Evolutionary conservation across 495 filamentous ascomycete genomes (phyloP), one percentile per base, ranked within the genome.

Genomic region (Amorphotheca resinae): DNA sequence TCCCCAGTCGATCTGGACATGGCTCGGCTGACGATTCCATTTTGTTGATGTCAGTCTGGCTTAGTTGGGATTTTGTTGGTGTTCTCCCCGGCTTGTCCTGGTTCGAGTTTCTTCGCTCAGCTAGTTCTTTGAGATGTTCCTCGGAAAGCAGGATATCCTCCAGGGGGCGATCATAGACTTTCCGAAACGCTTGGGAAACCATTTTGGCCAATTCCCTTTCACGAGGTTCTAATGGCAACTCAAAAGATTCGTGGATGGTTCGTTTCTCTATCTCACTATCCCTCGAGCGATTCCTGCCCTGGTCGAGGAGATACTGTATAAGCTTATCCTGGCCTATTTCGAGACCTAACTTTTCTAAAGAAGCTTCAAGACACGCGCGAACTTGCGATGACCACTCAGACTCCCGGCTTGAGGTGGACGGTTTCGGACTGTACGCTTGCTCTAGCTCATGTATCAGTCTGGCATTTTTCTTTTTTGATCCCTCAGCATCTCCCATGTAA

Each of bases 261-360:
- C 41, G 42, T 6, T 23, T 17, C 5, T 46, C 40, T 22, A 3
- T 18, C 15, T 18, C 16, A 3, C 20, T 18, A 37, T 41, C 9
- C 44, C n/a, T 1, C 15, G 17, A 9, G 6, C 34, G 32, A 8
- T 35, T 18, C 9, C 20, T 22, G 32, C 39, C 33, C 12, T 43
- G 5, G 2, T 31, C 16, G 6, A 52, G 33, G 28, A 49, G 15
- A 38, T 46, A 47, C 4, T 39, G 42, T 21, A 38, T 31, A 2
- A 55, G 49, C 17, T 12, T 33, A 23, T 49, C 22, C 41, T 43
- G 21, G 11, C 31, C 30, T 7, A 17, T 21, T 12, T 32, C 40
- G 14, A 50, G 26, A 34, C 43, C 17, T 17, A 56, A 28, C 16
- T 48, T 33, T 28, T 50, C 50, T 15, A 55, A 21, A 48, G 45